Conservation (phyloP, 2,329 filamentous ascomycete genomes). For the Cladosporium halotolerans region DNA sequence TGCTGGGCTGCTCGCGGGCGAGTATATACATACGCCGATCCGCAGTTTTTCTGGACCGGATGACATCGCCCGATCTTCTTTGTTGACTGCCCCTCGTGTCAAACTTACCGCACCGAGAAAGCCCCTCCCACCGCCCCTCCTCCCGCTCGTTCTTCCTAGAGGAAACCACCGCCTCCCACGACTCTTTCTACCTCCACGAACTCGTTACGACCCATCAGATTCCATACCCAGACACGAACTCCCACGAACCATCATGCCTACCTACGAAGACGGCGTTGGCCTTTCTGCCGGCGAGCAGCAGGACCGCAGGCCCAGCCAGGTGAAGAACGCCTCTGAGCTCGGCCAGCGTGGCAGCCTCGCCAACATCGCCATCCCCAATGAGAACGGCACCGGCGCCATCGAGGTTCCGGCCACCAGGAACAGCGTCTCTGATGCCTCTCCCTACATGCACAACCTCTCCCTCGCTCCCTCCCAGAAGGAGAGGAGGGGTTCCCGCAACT, state of each 20-base stretch:
- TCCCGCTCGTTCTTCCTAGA: neutral
- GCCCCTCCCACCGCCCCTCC: neutral
- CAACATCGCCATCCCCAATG: slow-evolving; percentile 40
- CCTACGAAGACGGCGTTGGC: slow-evolving; percentile 50
- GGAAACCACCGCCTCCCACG: slow-evolving; percentile 4
- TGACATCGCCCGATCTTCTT: slow-evolving; percentile 10
- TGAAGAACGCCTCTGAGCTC: slow-evolving; percentile 21
- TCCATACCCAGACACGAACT: neutral
- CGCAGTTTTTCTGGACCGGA: slow-evolving; percentile 5
- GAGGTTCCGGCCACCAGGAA: slow-evolving; percentile 65
- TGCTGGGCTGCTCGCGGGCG: neutral
- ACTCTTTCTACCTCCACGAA: slow-evolving; percentile 1
- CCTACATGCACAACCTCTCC: slow-evolving; percentile 69
- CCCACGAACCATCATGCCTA: slow-evolving; percentile 47
- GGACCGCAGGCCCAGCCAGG: slow-evolving; percentile 17
- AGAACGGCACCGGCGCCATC: slow-evolving; percentile 47
- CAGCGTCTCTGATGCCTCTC: slow-evolving; percentile 59
- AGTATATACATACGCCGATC: slow-evolving; percentile 10
- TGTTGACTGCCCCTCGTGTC: slow-evolving; percentile 4
- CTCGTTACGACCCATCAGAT: neutral
- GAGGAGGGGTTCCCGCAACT: slow-evolving; percentile 65
- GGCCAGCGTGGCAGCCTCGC: slow-evolving; percentile 29
- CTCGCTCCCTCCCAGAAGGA: slow-evolving; percentile 61
- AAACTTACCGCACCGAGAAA: neutral
- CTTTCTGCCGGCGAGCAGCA: slow-evolving; percentile 32